A percentile compares a stretch with the other conserved stretches of the same genome.
phyloP scores from a whole-genome alignment of 352 stramenopile genomes.

The Phytophthora citricola region DNA sequence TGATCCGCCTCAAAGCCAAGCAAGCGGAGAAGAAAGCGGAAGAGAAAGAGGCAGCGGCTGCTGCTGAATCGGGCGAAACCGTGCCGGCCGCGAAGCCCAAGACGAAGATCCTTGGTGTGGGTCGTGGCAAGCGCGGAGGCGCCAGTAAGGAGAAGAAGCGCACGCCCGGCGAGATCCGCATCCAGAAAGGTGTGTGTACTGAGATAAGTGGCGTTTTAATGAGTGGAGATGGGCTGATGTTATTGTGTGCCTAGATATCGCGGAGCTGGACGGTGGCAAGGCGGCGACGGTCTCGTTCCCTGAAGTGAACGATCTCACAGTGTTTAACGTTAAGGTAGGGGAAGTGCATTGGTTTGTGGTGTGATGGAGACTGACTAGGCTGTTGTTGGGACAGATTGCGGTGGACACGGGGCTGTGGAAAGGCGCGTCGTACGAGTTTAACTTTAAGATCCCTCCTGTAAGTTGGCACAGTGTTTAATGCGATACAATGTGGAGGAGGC shows the following conservation, averaged over 20 bases:
- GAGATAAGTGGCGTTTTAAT: not conserved
- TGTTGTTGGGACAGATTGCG: conserved; percentile 65
- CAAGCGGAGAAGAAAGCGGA: conserved; percentile 88
- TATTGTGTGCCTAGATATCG: conserved; percentile 87
- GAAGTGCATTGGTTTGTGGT: not conserved
- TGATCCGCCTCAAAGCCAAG: conserved; percentile 88
- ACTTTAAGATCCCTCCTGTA: conserved; percentile 97
- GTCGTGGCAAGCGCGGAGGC: conserved; percentile 73
- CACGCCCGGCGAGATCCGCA: conserved; percentile 97
- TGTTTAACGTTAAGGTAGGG: conserved; percentile 89
- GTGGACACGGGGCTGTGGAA: conserved; percentile 98
- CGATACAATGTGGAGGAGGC: not conserved
- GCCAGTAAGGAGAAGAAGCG: conserved; percentile 91
- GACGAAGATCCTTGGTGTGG: conserved; percentile 86
- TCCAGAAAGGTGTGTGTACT: conserved; percentile 94
- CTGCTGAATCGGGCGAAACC: conserved; percentile 26
- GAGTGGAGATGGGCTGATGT: not conserved
- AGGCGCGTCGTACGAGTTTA: conserved; percentile 97
- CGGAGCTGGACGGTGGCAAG: conserved; percentile 97
- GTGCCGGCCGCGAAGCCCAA: conserved; percentile 58
- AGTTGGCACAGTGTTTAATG: conserved; percentile 12
- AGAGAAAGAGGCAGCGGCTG: conserved; percentile 56
- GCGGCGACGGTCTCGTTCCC: conserved; percentile 96
- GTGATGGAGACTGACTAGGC: conserved; percentile 1
- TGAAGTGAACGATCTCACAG: conserved; percentile 97